Conservation (phyloP, 306 rosid genomes). For the Quercus engelmannii region DNA sequence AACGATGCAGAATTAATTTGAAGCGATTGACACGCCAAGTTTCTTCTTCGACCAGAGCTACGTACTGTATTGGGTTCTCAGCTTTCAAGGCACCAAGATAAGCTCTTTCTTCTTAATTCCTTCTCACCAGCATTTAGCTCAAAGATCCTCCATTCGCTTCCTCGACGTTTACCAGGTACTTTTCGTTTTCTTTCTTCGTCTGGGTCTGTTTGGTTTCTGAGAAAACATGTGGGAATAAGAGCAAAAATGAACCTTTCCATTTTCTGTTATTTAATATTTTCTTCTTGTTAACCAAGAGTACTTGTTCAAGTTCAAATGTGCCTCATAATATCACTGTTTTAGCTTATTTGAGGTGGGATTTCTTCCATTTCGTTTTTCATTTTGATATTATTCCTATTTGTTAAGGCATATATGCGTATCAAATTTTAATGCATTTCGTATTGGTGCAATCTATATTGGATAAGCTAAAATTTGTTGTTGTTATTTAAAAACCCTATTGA, state of each 20-base stretch:
- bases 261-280: neutral
- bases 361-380: neutral
- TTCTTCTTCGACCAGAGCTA: constrained; percentile 29
- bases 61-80: constrained; percentile 23
- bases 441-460: neutral
- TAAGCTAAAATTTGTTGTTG: neutral
- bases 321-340: neutral
- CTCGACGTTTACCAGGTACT: constrained; percentile 71
- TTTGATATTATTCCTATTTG: too few species aligned
- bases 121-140: constrained; percentile 51
- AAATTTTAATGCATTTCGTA: neutral
- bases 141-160: constrained; percentile 65
- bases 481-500: neutral
- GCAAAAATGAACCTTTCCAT: neutral
- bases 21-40: constrained; percentile 36
- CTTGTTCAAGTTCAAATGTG: neutral
- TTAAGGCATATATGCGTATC: neutral
- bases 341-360: neutral
- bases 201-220: neutral
- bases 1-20: constrained; percentile 40
- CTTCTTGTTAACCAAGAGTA: neutral
- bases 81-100: constrained; percentile 21
- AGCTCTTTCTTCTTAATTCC: constrained; percentile 33
- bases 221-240: neutral
- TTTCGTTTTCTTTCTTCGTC: neutral